Conservation (phyloP, 306 rosid species). For the Gleditsia sinensis region DNA sequence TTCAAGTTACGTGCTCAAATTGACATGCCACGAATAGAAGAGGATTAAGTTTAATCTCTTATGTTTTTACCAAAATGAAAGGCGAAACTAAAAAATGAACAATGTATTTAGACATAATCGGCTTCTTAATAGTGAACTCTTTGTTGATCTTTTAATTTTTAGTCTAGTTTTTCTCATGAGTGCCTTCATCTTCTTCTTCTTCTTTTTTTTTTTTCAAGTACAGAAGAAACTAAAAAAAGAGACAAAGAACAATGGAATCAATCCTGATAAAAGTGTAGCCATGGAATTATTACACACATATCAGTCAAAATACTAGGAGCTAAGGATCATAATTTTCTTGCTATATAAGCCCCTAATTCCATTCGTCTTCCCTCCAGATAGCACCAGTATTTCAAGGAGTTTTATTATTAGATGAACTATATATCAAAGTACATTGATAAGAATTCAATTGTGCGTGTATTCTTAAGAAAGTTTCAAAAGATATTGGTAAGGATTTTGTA, state of each 20-base stretch:
- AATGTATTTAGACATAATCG: neutral
- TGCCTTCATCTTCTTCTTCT: too few relatives aligned
- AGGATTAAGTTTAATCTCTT: too few relatives aligned
- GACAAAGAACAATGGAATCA: too few relatives aligned
- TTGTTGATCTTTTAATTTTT: too few relatives aligned
- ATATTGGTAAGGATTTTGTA: neutral
- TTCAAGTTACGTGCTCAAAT: too few relatives aligned
- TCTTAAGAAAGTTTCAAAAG: neutral
- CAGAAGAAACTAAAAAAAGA: too few relatives aligned
- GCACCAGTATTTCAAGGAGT: neutral
- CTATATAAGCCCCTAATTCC: neutral
- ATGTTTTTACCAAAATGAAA: too few relatives aligned
- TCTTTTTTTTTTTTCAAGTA: too few relatives aligned
- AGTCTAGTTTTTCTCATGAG: neutral
- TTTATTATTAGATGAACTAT: neutral
- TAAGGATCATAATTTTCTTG: neutral
- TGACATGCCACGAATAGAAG: too few relatives aligned
- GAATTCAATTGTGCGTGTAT: neutral
- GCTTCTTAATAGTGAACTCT: neutral
- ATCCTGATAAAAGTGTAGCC: neutral
- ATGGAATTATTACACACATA: neutral
- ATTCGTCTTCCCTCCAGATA: neutral
- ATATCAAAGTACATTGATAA: neutral
- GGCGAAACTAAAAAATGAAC: too few relatives aligned
- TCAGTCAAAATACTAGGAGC: neutral